Percentiles rank a stretch among this genome's conserved stretches.
These are phyloP conservation scores for Nicotiana benthamiana DNA, from an alignment of 257 asterid genomes.

Conservation along the genomic window DNA sequence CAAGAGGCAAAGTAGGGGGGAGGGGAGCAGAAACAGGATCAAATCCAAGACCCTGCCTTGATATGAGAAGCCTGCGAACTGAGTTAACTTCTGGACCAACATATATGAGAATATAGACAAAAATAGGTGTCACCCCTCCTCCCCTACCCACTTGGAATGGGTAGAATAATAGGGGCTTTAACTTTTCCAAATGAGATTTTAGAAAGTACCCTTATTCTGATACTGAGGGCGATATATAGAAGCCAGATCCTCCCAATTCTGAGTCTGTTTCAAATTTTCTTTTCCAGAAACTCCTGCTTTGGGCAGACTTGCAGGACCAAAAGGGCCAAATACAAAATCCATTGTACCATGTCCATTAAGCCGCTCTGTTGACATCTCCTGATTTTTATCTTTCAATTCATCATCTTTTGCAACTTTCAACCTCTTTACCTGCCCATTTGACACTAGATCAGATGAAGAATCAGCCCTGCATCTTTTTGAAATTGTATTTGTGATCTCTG, in stretches of 20 bases:
- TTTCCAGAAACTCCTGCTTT: constrained; percentile 15
- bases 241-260: constrained; percentile 32
- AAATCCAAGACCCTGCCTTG: not conserved
- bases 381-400: constrained; percentile 3
- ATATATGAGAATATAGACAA: not conserved
- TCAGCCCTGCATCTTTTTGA: constrained; percentile 33
- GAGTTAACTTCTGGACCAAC: not conserved
- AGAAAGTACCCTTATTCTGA: constrained; percentile 42
- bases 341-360: constrained; percentile 26
- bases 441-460: constrained; percentile 21
- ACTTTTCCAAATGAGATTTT: not conserved
- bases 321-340: constrained; percentile 63
- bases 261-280: constrained; percentile 21
- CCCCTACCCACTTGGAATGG: not conserved
- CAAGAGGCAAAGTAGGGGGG: not conserved
- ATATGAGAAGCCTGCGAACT: not conserved
- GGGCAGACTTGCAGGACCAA: constrained; percentile 31
- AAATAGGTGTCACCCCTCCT: not conserved
- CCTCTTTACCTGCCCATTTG: constrained; percentile 16
- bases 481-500: constrained; percentile 42
- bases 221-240: constrained; percentile 41
- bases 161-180: not conserved
- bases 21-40: not conserved
- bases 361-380: constrained; percentile 14
- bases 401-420: constrained; percentile 8